Base-by-base conservation (phyloP, 2,329 filamentous ascomycete species). In the Beauveria pseudobassiana region DNA sequence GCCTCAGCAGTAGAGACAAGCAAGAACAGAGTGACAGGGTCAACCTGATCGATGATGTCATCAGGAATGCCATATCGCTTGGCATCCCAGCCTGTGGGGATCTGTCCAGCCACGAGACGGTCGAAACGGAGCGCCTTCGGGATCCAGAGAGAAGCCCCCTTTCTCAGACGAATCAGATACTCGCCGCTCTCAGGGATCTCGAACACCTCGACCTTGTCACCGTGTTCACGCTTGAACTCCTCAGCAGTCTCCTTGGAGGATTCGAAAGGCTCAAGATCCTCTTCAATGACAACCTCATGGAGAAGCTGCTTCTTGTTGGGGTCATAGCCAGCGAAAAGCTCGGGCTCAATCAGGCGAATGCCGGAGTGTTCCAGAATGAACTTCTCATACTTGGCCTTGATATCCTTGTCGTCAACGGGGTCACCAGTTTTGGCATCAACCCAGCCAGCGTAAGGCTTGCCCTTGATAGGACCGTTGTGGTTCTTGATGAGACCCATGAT, bases 401-500 rank as follows among this genome's bases (percentile, higher is more conserved):
- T 84, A 70, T 99, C 95, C 80, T 97, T 97, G 79, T 99, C 95
- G 63, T 98, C 93, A 30, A 99, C 92, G 8, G 95, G 95, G 63
- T 98, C 93, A 49, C 91, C 91, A 59, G 91, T 88, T 84, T 98
- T 98, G 73, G 87, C 83, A 71, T 99, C 95, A 63, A 99, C 91
- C 92, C 91, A 99, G 68, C 95, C 95, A 67, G 93, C 91, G 79
- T 99, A 98, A 66, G 89, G 89, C 79, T 96, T 89, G 74, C 95
- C 95, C 81, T 99, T 99, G 74, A 99, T 86, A 38, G 88, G 87
- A 20, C 95, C 95, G 69, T 98, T 98, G 81, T 96, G 91, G 76
- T 99, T 96, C 83, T 93, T 97, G 80, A 99, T 98, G 63, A 98
- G 86, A 72, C 95, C 95, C 93, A 98, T 99, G 76, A 99, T 91